Evolutionary conservation across 2,329 filamentous ascomycete species (phyloP), one percentile per base, ranked within the genome.

Genomic region (Colletotrichum karsti): DNA sequence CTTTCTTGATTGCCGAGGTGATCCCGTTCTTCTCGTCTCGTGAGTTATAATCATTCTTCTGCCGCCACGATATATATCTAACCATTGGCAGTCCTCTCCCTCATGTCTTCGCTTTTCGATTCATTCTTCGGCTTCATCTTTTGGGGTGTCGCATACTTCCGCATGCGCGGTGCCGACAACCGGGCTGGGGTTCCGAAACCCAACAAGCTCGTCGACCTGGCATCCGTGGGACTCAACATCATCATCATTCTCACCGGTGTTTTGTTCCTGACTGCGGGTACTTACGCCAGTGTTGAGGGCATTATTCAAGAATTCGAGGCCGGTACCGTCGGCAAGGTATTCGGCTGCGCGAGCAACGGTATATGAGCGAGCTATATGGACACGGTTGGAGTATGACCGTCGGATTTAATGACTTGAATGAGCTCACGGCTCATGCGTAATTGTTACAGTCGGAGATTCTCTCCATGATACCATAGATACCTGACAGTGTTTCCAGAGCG

Each of bases 111-210:
- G 4, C 87, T 97, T 1, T 97, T 97, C 76, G 94, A 97, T 80
- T 95, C 92, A 60, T 95, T 94, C 85, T 95, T 95, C 74, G 95
- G 95, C 24, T 98, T 97, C 84, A 97, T 97, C 76, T 98, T 97
- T 84, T 98, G 93, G 93, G 93, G 92, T 12, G 87, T 93, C 1
- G 93, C 92, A 1, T 95, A 93, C 76, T 87, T 94, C 75, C 88
- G 92, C 63, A 93, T 95, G 92, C 86, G 92, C 53, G 82, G 82
- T 20, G 91, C 87, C 1, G 91, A 93, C 70, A 85, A 88, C 37
- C 84, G 86, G 7, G 76, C 85, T 3, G 80, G 83, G 1, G 84
- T 87, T 33, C 84, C 87, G 56, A 85, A 83, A 70, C 82, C 87
- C 35, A 88, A 87, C 53, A 74, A 69, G 7, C 26, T 90, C 35